These are phyloP conservation scores for Pouteria campechiana DNA, from an alignment of 179 eudicot species.

Conservation along the genomic window DNA sequence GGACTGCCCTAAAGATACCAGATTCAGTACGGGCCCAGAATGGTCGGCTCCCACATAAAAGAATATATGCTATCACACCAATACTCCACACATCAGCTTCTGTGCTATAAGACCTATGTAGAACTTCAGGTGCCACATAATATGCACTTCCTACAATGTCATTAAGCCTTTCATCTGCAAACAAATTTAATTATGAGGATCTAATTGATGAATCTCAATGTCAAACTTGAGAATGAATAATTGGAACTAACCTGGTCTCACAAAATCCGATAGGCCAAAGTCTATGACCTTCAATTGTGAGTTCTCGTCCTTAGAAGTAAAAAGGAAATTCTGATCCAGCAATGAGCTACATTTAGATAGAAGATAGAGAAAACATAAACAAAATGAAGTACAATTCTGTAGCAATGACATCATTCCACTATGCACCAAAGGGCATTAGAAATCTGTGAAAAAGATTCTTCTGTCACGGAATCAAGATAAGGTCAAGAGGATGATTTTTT, in stretches of 20 bases:
- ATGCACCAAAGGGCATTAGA: no score
- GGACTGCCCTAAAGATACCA: slow-evolving; percentile 44
- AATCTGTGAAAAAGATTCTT: no score
- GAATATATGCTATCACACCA: slow-evolving; percentile 54
- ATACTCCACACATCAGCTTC: slow-evolving; percentile 62
- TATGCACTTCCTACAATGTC: slow-evolving; percentile 64
- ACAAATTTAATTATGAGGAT: no score
- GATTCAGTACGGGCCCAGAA: slow-evolving; percentile 65
- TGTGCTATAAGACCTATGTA: slow-evolving; percentile 39
- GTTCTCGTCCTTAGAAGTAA: slow-evolving; percentile 32
- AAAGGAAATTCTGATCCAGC: slow-evolving; percentile 43
- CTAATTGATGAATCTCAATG: neutral
- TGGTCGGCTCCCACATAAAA: slow-evolving; percentile 57
- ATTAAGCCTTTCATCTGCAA: slow-evolving; percentile 39
- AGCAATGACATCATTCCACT: no score
- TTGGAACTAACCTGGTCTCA: slow-evolving; percentile 35
- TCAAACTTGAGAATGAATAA: neutral
- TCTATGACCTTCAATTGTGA: slow-evolving; percentile 49
- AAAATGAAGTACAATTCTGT: no score
- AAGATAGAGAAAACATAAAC: no score
- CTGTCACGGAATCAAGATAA: no score
- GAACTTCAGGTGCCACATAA: slow-evolving; percentile 63
- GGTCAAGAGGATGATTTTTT: no score
- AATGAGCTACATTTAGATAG: slow-evolving; percentile 2
- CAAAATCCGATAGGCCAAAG: slow-evolving; percentile 55